These are phyloP conservation scores for Cladophialophora bantiana DNA, from an alignment of 2,329 filamentous ascomycete genomes.

Conservation along the genomic window DNA sequence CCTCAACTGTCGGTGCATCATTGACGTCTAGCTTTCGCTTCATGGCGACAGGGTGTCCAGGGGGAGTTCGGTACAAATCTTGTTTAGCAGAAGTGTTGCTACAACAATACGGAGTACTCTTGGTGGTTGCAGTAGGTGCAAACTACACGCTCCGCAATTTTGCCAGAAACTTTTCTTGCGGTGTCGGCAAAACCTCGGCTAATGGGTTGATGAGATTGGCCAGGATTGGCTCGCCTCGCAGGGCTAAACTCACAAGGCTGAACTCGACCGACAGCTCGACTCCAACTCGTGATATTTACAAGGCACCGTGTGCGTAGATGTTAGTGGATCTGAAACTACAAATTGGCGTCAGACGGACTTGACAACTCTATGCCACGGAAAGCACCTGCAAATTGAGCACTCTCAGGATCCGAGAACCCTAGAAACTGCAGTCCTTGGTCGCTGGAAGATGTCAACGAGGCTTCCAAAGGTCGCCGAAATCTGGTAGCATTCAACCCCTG, in stretches of 20 bases:
- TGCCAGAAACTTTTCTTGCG: conserved; percentile 14
- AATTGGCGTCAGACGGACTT: not conserved
- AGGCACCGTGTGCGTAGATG: no score
- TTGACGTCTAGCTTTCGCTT: conserved; percentile 60
- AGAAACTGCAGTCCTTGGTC: not conserved
- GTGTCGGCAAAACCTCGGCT: conserved; percentile 12
- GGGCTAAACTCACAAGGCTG: not conserved
- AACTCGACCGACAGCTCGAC: not conserved
- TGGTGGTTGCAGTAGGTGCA: not conserved
- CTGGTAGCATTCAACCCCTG: no score
- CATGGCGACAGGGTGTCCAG: conserved; percentile 46
- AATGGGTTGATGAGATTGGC: not conserved
- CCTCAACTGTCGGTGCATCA: conserved; percentile 52
- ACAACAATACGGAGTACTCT: not conserved
- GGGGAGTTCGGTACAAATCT: not conserved
- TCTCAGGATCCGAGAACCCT: no score
- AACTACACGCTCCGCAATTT: not conserved
- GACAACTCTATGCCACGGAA: no score
- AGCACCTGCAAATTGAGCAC: no score
- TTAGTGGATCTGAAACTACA: not conserved
- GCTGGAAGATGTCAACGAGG: no score
- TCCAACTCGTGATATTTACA: not conserved
- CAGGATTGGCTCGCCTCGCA: not conserved
- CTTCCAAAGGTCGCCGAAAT: no score
- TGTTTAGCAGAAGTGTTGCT: not conserved